phyloP scores from a whole-genome alignment of 768 basidiomycete genomes.

The Auriscalpium orientale region DNA sequence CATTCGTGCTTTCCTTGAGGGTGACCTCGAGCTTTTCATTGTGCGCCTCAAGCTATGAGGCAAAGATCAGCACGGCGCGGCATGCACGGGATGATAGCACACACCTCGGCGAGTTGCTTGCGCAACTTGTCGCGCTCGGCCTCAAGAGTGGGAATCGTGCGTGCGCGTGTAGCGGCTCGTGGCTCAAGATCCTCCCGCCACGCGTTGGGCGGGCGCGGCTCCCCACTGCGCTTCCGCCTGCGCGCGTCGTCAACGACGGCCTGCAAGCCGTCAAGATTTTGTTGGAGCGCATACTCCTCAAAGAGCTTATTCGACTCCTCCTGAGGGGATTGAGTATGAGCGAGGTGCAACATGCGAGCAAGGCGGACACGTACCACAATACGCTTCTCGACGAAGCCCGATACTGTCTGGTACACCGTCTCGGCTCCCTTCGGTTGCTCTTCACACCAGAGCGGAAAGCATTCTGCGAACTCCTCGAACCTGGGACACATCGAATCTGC shows the following conservation, averaged over 20 bases:
- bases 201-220: slow-evolving; percentile 36
- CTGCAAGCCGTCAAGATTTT: slow-evolving; percentile 66
- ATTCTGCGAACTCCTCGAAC: slow-evolving; percentile 39
- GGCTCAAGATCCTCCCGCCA: slow-evolving; percentile 66
- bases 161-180: slow-evolving; percentile 51
- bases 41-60: slow-evolving; percentile 46
- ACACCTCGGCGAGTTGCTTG: slow-evolving; percentile 30
- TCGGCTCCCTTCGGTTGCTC: slow-evolving; percentile 28
- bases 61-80: background rate
- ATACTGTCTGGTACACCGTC: slow-evolving; percentile 45
- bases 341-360: background rate
- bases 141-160: slow-evolving; percentile 53
- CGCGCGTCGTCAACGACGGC: slow-evolving; percentile 61
- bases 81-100: background rate
- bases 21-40: slow-evolving; percentile 42
- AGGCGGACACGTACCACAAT: slow-evolving; percentile 29
- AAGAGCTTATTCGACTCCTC: slow-evolving; percentile 64
- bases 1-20: slow-evolving; percentile 40
- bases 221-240: slow-evolving; percentile 39
- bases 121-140: slow-evolving; percentile 32
- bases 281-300: slow-evolving; percentile 56
- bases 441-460: slow-evolving; percentile 32
- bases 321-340: slow-evolving; percentile 25
- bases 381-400: slow-evolving; percentile 63
- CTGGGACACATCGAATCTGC: slow-evolving; percentile 18